Evolutionary conservation across 768 basidiomycete species (phyloP), one percentile per base, ranked within the genome.

Genomic region (Postia placenta): DNA sequence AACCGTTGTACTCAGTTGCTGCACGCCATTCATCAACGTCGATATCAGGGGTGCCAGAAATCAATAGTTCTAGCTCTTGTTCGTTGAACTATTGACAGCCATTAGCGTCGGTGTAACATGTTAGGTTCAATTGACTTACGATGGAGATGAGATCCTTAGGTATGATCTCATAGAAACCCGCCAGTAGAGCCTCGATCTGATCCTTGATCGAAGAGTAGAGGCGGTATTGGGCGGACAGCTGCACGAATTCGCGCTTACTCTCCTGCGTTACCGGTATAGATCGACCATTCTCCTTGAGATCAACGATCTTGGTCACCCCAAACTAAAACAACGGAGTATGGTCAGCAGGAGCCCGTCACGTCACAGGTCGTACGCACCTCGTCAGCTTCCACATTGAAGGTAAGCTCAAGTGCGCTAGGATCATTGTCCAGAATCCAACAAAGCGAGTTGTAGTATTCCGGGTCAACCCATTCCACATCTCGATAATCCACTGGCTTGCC

Each of bases 391-490:
- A 94, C 87, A 53, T 91, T 92, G 71, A 98, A 98, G 12, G 83
- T 96, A 51, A 97, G 74, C 52, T 99, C 92, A 55, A 94, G 65
- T 17, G 76, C 69, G 19, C 84, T 87, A 5, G 90, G 88, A 60
- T 96, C 93, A 64, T 99, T 98, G 61, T 98, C 94, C 54, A 97
- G 69, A 66, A 99, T 98, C 96, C 96, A 99, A 61, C 89, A 89
- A 11, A 99, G 73, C 0, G 92, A 95, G 56, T 95, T 97, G 74
- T 97, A 97, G 66, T 98, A 98, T 67, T 95, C 92, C 0, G 94
- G 94, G 68, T 98, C 94, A 36, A 97, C 88, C 84, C 91, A 95
- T 68, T 98, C 94, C 19, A 98, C 88, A 63, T 98, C 95, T 53
- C 83, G 79, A 67, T 97, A 92, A 65, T 98, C 94, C 50, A 98